phyloP scores from a whole-genome alignment of 164 flowering plant species.

The Amborella trichopoda region DNA sequence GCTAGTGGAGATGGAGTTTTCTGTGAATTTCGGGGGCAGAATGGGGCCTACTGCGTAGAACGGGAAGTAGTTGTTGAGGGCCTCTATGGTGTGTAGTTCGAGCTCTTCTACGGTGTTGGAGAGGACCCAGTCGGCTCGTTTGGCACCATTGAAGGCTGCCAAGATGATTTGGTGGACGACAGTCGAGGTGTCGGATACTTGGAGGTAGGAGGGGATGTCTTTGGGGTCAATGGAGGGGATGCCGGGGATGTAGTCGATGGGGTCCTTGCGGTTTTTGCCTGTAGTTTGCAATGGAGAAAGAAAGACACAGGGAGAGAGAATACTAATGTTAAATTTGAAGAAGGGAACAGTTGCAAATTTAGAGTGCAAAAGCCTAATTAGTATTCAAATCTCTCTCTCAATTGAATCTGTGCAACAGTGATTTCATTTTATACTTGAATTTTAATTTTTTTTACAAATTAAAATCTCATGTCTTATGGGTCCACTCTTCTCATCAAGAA shows the following conservation, averaged over 20 bases:
- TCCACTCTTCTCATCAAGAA: too few relatives aligned
- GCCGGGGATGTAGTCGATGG: constrained; percentile 73
- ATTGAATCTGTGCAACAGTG: too few relatives aligned
- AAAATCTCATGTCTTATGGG: too few relatives aligned
- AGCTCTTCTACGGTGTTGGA: constrained; percentile 70
- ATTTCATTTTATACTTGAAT: too few relatives aligned
- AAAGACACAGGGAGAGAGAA: not conserved
- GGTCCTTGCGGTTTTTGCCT: constrained; percentile 37
- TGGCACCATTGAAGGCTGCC: constrained; percentile 43
- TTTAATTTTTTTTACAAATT: too few relatives aligned
- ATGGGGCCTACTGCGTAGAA: constrained; percentile 66
- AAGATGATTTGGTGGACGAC: constrained; percentile 47
- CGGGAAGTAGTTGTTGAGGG: constrained; percentile 30
- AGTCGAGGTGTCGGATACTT: constrained; percentile 29
- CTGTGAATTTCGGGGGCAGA: constrained; percentile 27
- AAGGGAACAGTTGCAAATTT: not conserved
- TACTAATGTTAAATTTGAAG: not conserved
- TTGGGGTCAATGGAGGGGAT: constrained; percentile 39
- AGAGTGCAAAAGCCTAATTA: too few relatives aligned
- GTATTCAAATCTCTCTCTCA: too few relatives aligned
- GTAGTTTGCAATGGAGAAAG: too few relatives aligned
- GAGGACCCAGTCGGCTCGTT: constrained; percentile 42
- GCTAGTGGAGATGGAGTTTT: constrained; percentile 43
- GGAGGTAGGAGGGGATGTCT: constrained; percentile 65
- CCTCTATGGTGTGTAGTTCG: constrained; percentile 43